Conservation (phyloP, 345 rosid genomes). For the Salix arbutifolia region DNA sequence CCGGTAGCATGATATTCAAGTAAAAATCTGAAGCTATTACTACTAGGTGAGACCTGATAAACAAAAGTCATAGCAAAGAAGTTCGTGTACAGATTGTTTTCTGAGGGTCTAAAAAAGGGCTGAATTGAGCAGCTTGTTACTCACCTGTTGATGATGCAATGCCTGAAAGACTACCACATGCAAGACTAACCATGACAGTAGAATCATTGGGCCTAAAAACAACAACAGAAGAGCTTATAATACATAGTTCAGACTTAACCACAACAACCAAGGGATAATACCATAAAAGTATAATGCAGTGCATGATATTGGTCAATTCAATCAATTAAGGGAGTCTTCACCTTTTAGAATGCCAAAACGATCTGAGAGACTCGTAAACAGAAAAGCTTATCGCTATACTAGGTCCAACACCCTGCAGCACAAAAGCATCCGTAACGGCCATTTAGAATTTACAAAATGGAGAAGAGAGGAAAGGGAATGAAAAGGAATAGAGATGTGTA, state of each 20-base stretch:
- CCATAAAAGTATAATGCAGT: not conserved
- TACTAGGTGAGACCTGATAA: not conserved
- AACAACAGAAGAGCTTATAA: not conserved
- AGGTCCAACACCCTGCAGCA: slow-evolving; percentile 87
- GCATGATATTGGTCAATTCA: not conserved
- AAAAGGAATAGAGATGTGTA: not conserved
- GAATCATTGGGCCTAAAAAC: slow-evolving; percentile 69
- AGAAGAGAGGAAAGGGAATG: not conserved
- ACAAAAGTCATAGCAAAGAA: not conserved
- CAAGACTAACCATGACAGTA: slow-evolving; percentile 50
- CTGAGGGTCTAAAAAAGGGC: not conserved
- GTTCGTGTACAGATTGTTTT: not conserved
- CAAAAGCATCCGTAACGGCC: not conserved
- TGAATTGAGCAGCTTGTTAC: not conserved
- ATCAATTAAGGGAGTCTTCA: slow-evolving; percentile 19
- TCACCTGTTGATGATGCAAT: slow-evolving; percentile 87
- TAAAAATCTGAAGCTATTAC: not conserved
- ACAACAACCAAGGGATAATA: not conserved
- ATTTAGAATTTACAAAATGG: not conserved
- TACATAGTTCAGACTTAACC: not conserved
- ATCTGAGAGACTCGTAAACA: slow-evolving; percentile 76
- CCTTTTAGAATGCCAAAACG: slow-evolving; percentile 77
- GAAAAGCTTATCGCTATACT: slow-evolving; percentile 89
- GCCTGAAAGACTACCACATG: slow-evolving; percentile 93
- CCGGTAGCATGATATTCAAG: not conserved